A percentile compares a stretch with the other conserved stretches of the same genome.
phyloP scores from a whole-genome alignment of 441 rosid genomes.

The Euphorbia celastroides region DNA sequence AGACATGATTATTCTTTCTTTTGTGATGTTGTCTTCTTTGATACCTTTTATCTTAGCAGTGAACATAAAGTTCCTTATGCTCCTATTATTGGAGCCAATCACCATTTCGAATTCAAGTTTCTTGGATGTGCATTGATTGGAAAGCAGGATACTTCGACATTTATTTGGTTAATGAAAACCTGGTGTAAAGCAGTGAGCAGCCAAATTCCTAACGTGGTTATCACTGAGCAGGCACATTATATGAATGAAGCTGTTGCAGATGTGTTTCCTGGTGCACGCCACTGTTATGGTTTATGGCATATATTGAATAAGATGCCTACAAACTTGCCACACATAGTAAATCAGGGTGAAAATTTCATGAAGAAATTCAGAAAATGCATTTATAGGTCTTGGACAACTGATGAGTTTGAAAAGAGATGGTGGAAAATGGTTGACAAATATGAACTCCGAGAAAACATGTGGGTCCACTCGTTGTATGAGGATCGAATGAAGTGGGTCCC shows the following conservation, averaged over 20 bases:
- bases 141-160: neutral
- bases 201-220: neutral
- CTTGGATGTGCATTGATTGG: slow-evolving; percentile 4
- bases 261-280: slow-evolving; percentile 1
- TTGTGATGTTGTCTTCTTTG: slow-evolving; percentile 3
- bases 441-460: neutral
- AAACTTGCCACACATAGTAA: neutral
- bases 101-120: neutral
- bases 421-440: neutral
- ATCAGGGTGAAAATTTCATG: neutral
- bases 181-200: neutral
- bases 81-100: neutral
- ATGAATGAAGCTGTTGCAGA: neutral
- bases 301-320: neutral
- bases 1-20: neutral
- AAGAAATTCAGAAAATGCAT: neutral
- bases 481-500: neutral
- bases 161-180: neutral
- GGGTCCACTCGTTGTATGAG: neutral
- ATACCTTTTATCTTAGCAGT: neutral
- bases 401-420: neutral
- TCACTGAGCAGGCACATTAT: neutral
- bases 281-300: slow-evolving; percentile 3
- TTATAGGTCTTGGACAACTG: neutral
- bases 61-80: neutral